Percentiles rank a stretch among this genome's conserved stretches.
These are phyloP conservation scores for Endocalyx cinctus DNA, from an alignment of 2,329 filamentous ascomycete genomes.

Conservation along the genomic window DNA sequence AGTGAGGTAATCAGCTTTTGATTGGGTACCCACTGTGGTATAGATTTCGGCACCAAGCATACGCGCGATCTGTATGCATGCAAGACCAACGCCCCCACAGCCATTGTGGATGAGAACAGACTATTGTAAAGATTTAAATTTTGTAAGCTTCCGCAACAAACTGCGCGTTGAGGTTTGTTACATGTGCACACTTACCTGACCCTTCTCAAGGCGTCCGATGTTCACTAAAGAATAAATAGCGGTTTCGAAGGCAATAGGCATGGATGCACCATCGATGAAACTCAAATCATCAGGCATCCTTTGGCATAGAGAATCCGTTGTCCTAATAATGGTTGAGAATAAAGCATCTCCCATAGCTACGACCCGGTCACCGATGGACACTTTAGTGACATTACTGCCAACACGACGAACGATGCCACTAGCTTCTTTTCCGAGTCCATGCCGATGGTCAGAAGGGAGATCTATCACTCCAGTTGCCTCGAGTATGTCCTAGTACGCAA, in stretches of 20 bases:
- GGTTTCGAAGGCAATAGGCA: conserved; percentile 27
- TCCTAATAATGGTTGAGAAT: conserved; percentile 16
- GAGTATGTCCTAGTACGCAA: too few species aligned
- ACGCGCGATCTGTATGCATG: not conserved
- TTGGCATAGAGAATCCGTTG: conserved; percentile 2
- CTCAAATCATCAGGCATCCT: conserved; percentile 28
- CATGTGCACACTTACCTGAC: too few species aligned
- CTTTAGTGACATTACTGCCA: conserved; percentile 7
- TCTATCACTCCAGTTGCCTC: too few species aligned
- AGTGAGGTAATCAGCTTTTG: conserved; percentile 21
- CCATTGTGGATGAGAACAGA: too few species aligned
- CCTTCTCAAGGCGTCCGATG: conserved; percentile 18
- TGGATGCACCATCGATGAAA: conserved; percentile 28
- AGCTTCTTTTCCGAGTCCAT: conserved; percentile 21
- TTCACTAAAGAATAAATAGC: conserved; percentile 25
- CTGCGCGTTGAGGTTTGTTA: conserved; percentile 12
- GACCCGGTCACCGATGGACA: conserved; percentile 14
- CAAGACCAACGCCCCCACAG: too few species aligned
- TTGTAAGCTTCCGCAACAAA: conserved; percentile 10
- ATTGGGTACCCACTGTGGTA: conserved; percentile 14
- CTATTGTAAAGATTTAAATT: conserved; percentile 1
- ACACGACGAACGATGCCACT: conserved; percentile 8
- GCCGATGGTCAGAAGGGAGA: too few species aligned
- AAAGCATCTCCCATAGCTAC: conserved; percentile 13
- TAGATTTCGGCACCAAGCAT: conserved; percentile 7